These are phyloP conservation scores for Sarocladium strictum DNA, from an alignment of 2,329 filamentous ascomycete species.

Conservation along the genomic window DNA sequence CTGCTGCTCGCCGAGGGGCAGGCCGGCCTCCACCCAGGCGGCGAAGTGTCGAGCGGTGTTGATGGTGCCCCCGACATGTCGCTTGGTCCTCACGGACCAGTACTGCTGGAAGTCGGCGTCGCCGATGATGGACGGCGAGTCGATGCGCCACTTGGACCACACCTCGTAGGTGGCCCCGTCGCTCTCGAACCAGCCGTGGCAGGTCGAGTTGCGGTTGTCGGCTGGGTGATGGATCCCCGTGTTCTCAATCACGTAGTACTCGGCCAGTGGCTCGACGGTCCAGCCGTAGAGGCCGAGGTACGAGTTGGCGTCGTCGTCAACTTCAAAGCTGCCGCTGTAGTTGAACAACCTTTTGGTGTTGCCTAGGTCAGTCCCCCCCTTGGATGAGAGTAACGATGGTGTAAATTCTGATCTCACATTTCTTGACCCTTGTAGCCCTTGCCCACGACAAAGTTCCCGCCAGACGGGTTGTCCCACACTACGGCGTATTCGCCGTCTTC, in stretches of 20 bases:
- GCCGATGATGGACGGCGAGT: slow-evolving; percentile 35
- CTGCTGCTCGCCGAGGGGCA: slow-evolving; percentile 7
- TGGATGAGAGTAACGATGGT: neutral
- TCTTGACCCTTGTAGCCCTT: slow-evolving; percentile 10
- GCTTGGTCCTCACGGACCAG: slow-evolving; percentile 31
- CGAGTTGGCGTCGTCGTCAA: neutral
- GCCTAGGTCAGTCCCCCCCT: neutral
- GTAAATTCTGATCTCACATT: neutral
- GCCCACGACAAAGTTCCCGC: slow-evolving; percentile 11
- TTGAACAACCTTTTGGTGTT: neutral
- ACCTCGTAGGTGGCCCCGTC: slow-evolving; percentile 24
- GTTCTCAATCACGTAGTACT: slow-evolving; percentile 18
- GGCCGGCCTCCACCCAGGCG: slow-evolving; percentile 5
- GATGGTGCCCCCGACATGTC: slow-evolving; percentile 11
- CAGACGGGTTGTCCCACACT: slow-evolving; percentile 7
- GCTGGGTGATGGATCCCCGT: slow-evolving; percentile 22
- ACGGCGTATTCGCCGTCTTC: slow-evolving; percentile 6
- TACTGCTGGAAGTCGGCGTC: slow-evolving; percentile 40
- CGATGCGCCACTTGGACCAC: slow-evolving; percentile 23
- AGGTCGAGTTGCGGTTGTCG: slow-evolving; percentile 15
- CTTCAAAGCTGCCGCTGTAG: slow-evolving; percentile 9
- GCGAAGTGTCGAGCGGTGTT: slow-evolving; percentile 10
- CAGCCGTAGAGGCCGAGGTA: slow-evolving; percentile 29
- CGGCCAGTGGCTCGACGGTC: slow-evolving; percentile 25
- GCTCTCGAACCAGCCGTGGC: slow-evolving; percentile 12